Conservation (phyloP, 148 eudicot genomes). For the Vaccinium vitisidaea region DNA sequence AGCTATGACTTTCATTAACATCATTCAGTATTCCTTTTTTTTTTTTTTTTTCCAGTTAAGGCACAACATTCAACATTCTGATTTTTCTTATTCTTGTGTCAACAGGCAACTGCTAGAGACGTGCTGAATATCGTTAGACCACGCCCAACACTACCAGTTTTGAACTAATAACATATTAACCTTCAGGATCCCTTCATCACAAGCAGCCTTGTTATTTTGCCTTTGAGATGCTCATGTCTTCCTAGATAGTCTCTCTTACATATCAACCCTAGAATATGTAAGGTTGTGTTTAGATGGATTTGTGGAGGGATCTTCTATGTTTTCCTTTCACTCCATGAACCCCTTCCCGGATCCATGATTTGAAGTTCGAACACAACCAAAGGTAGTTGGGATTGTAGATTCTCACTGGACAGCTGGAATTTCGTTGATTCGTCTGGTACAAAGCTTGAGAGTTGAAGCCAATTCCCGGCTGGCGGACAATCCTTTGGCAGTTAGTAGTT, state of each 20-base stretch:
- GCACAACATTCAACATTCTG: background rate
- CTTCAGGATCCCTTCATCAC: background rate
- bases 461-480: background rate
- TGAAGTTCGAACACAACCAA: background rate
- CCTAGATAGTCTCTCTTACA: background rate
- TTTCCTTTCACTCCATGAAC: background rate
- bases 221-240: background rate
- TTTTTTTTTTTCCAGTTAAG: background rate
- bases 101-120: constrained; percentile 84
- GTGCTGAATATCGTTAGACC: constrained; percentile 81
- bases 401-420: constrained; percentile 4
- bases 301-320: background rate
- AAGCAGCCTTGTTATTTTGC: constrained; percentile 6
- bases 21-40: background rate
- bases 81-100: background rate
- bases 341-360: background rate
- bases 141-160: constrained; percentile 59
- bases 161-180: constrained; percentile 29
- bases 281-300: background rate
- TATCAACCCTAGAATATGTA: background rate
- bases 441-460: background rate
- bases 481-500: constrained; percentile 2
- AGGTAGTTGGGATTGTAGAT: constrained; percentile 1
- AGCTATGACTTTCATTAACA: background rate
- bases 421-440: constrained; percentile 9